phyloP scores from a whole-genome alignment of 352 stramenopile genomes.

The Phytophthora agathidicida region DNA sequence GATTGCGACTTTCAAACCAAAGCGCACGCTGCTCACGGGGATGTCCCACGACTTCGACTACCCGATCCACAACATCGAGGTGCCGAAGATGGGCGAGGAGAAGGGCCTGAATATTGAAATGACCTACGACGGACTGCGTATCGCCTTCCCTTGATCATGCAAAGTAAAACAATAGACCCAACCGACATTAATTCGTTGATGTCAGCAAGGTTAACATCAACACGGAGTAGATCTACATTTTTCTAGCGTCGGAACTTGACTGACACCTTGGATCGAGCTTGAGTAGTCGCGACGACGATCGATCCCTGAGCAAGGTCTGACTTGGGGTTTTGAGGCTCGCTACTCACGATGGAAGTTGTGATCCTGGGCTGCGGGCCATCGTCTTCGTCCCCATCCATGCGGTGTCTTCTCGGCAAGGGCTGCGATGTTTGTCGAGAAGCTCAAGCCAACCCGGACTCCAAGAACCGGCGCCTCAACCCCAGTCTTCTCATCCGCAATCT shows the following conservation, averaged over 20 bases:
- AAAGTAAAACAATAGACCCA: constrained; percentile 6
- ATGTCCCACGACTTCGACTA: constrained; percentile 91
- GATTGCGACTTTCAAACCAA: constrained; percentile 66
- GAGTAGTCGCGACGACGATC: too few species aligned
- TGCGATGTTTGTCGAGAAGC: constrained; percentile 79
- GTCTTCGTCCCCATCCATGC: constrained; percentile 79
- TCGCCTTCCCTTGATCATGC: constrained; percentile 48
- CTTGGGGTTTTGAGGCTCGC: too few species aligned
- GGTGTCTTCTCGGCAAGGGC: constrained; percentile 59
- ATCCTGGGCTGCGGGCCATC: constrained; percentile 84
- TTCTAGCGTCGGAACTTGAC: too few species aligned
- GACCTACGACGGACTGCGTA: constrained; percentile 77
- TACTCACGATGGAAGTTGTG: constrained; percentile 82
- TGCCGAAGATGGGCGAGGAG: constrained; percentile 50
- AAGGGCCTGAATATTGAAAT: constrained; percentile 81
- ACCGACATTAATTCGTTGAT: not conserved
- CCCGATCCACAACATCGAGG: constrained; percentile 43
- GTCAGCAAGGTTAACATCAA: not conserved
- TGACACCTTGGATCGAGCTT: too few species aligned
- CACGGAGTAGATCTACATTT: not conserved
- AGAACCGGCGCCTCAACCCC: constrained; percentile 83
- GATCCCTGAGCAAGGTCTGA: too few species aligned
- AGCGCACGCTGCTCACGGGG: constrained; percentile 78
- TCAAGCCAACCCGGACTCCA: constrained; percentile 65
- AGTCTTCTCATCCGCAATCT: constrained; percentile 76